Base-by-base conservation (phyloP, 495 filamentous ascomycete genomes). In the Podospora australis region DNA sequence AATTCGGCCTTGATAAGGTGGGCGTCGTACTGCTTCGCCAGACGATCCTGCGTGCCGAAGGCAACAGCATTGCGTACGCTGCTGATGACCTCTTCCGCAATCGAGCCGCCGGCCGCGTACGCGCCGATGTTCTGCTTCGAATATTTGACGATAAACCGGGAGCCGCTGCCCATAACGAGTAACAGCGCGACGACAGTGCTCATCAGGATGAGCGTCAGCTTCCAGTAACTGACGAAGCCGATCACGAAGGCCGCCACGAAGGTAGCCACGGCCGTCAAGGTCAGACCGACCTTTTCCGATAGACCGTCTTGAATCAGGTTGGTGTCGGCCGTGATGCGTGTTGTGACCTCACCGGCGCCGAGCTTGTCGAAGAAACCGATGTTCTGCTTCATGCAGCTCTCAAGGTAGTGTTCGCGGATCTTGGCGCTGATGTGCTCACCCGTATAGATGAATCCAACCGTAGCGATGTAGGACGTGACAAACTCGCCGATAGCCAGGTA, bases 71-170 rank as follows among this genome's bases (percentile, higher is more conserved):
- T 96, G 28, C 92, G 79, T 54, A 96, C 85, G 6, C 90, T 95
- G 58, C 86, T 91, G 60, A 98, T 81, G 48, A 96, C 90, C 67
- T 98, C 92, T 64, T 97, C 92, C 1, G 88, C 91, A 16, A 98
- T 77, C 0, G 85, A 90, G 39, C 91, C 91, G 58, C 90, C 90
- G 13, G 81, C 71, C 38, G 86, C 90, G 56, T 91, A 91, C 4
- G 86, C 78, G 36, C 83, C 72, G 40, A 96, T 72, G 24, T 87
- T 83, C 35, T 81, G 64, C 62, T 86, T 89, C 62, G 82, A 88
- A 59, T 74, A 92, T 57, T 83, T 88, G 59, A 90, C 67, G 50
- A 96, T 87, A 58, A 87, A 88, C 0, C 52, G 68, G 13, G 86
- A 88, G 2, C 81, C 77, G 41, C 64, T 69, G 24, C 84, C 87